These are phyloP conservation scores for Lunularia cruciata DNA, from an alignment of 225 moss, liverwort and hornwort genomes.

Conservation along the genomic window DNA sequence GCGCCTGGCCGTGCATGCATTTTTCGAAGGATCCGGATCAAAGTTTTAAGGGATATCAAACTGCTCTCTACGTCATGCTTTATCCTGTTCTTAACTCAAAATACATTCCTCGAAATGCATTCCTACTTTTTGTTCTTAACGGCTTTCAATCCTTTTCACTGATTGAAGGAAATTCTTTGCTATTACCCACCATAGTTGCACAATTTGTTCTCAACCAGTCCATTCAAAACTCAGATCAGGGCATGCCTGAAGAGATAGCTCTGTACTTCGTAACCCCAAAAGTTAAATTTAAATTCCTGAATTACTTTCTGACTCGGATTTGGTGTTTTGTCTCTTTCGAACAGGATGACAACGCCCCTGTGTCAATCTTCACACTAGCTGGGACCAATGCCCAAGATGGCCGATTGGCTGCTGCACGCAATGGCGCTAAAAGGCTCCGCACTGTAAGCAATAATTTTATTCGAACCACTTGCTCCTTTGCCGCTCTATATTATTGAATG, in stretches of 20 bases:
- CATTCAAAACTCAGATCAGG: neutral
- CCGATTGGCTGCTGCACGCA: slow-evolving; percentile 85
- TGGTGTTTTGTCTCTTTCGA: neutral
- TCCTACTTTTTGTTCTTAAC: too few species aligned
- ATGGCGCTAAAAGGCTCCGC: slow-evolving; percentile 92
- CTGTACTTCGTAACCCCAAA: neutral
- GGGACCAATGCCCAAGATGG: slow-evolving; percentile 74
- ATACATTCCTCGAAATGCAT: too few species aligned
- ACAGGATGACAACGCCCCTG: slow-evolving; percentile 87
- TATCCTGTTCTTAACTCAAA: too few species aligned
- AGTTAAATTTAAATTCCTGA: neutral
- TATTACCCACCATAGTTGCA: too few species aligned
- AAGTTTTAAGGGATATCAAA: too few species aligned
- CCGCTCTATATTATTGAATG: neutral
- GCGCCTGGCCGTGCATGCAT: too few species aligned
- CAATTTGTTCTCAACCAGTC: too few species aligned
- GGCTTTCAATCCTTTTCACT: too few species aligned
- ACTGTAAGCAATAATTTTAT: slow-evolving; percentile 66
- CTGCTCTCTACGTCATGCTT: too few species aligned
- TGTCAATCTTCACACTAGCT: slow-evolving; percentile 80
- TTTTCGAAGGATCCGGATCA: too few species aligned
- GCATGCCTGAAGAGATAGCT: neutral
- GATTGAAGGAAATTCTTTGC: too few species aligned
- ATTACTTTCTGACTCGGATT: neutral
- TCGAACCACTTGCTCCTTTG: slow-evolving; percentile 7